Base-by-base conservation (phyloP, 2,329 filamentous ascomycete species). In the Chalara sp. region DNA sequence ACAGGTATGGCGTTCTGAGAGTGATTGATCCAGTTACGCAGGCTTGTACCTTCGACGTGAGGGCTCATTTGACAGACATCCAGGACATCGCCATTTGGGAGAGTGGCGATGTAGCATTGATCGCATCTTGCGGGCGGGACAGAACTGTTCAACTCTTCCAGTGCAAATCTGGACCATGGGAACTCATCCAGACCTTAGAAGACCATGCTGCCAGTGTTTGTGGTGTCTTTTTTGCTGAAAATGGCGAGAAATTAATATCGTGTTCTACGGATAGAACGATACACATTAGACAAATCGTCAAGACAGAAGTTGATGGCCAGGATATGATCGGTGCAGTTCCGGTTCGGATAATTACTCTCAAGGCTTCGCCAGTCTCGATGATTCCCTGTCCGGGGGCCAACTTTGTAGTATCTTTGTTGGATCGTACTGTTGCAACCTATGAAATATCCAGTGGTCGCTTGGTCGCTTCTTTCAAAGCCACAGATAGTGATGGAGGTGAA, bases 101-200 rank as follows among this genome's bases (percentile, higher is more conserved):
- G 58, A 75, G 76, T 43, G 74, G 78, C 1, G 73, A 77, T 1
- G 75, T 72, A 44, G 78, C 81, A 35, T 72, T 96, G 44, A 75
- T 97, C 59, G 92, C 88, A 13, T 90, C 85, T 8, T 91, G 86
- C 64, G 88, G 89, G 35, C 80, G 93, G 57, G 93, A 99, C 68
- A 84, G 93, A 47, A 96, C 87, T n/a, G 81, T 92, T 1, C 93
- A 99, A 66, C 72, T 99, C n/a, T 97, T 96, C 65, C 74, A 76
- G 30, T 74, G 75, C 29, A 70, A 71, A 1, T 72, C 69, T 10
- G 77, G 81, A 2, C 70, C 69, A 3, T 86, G 95, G 67, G 80
- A 87, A 52, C 79, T 96, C 51, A 80, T 96, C 47, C 93, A 99
- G 67, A 99, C 93, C 0, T 79, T 97, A 63, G 83, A 88, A 50